Evolutionary conservation across 208 protist species (phyloP).

Genomic region (Acanthamoeba castellanii): DNA sequence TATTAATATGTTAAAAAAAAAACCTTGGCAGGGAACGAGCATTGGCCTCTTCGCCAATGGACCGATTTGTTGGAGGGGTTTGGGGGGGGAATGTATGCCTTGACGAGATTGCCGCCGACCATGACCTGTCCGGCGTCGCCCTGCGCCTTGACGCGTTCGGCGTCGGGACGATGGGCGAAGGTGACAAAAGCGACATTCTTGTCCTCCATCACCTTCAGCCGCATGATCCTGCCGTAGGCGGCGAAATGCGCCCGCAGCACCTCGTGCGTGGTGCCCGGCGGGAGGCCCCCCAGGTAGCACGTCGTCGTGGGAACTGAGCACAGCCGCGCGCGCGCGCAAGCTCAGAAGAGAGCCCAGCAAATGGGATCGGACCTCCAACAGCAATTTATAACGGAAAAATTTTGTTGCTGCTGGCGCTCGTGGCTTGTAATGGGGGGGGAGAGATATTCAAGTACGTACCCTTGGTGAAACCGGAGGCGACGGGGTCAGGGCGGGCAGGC

Average conservation of each 20-base stretch:
- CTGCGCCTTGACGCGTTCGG: neutral
- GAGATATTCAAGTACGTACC: neutral
- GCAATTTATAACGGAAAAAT: too few species aligned
- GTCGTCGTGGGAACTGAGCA: slow-evolving; percentile 23
- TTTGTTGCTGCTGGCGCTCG: too few species aligned
- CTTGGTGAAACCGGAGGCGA: neutral
- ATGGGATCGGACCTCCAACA: too few species aligned
- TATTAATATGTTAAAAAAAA: neutral
- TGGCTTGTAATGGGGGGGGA: too few species aligned
- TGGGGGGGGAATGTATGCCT: neutral
- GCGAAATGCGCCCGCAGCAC: neutral
- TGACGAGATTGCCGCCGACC: neutral
- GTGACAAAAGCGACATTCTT: slow-evolving; percentile 50
- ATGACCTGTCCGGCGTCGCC: neutral
- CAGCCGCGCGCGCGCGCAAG: neutral
- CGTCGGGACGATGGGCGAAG: neutral
- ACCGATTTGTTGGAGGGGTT: neutral
- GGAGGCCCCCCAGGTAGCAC: slow-evolving; percentile 15
- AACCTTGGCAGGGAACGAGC: neutral
- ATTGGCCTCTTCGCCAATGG: neutral
- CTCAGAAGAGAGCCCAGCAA: neutral
- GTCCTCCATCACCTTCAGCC: slow-evolving; percentile 33
- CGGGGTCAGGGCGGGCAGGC: neutral
- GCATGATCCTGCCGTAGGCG: slow-evolving; percentile 11
- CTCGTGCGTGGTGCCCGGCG: slow-evolving; percentile 25